Percentiles rank a stretch among this genome's conserved stretches.
These are phyloP conservation scores for Macrolepiota fuliginosa DNA, from an alignment of 768 basidiomycete species.

Conservation along the genomic window DNA sequence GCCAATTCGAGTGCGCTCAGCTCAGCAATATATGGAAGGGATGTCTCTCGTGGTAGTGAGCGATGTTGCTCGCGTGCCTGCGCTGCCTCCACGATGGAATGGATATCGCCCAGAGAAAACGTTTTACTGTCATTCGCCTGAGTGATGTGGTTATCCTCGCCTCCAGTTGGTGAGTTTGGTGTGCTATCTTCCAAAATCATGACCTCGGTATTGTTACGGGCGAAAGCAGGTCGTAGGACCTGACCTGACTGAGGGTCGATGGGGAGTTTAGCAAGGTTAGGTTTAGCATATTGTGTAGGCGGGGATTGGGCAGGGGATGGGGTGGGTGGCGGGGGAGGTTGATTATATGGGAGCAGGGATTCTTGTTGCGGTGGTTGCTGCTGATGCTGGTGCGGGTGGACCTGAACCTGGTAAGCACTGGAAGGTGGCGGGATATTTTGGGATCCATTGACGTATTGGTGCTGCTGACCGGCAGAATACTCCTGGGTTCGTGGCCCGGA, in stretches of 20 bases:
- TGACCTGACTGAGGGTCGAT: constrained; percentile 40
- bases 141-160: constrained; percentile 31
- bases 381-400: constrained; percentile 19
- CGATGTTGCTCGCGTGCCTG: constrained; percentile 87
- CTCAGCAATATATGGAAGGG: constrained; percentile 83
- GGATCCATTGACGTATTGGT: constrained; percentile 8
- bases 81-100: constrained; percentile 88
- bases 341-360: constrained; percentile 19
- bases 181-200: constrained; percentile 84
- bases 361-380: constrained; percentile 21
- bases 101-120: constrained; percentile 92
- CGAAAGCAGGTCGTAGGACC: constrained; percentile 64
- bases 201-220: constrained; percentile 81
- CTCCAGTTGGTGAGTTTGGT: constrained; percentile 67
- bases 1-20: constrained; percentile 81
- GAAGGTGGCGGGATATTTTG: background rate
- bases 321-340: constrained; percentile 23
- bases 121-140: constrained; percentile 4
- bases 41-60: constrained; percentile 73
- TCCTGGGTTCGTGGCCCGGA: constrained; percentile 7
- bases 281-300: constrained; percentile 32
- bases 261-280: constrained; percentile 40
- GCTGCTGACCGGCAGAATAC: background rate
- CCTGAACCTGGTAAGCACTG: constrained; percentile 5
- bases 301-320: constrained; percentile 30